phyloP scores from a whole-genome alignment of 116 monocot species.

The Iris pallida region DNA sequence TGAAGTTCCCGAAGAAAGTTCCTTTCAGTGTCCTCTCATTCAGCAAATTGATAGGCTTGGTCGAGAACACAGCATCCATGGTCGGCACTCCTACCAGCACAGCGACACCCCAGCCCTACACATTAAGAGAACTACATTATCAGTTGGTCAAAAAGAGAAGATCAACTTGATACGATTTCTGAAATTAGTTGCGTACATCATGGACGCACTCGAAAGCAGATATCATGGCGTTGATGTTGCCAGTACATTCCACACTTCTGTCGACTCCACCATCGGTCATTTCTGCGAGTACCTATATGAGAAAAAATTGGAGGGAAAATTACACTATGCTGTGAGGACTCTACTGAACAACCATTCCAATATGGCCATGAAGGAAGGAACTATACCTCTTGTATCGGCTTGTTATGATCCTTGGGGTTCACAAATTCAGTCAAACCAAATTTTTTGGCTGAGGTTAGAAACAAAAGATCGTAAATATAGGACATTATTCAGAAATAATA shows the following conservation, averaged over 20 bases:
- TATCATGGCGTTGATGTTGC: conserved; percentile 10
- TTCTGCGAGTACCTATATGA: conserved; percentile 1
- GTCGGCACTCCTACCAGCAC: conserved; percentile 49
- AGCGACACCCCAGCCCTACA: conserved; percentile 37
- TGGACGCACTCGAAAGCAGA: conserved; percentile 8
- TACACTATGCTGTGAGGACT: background rate
- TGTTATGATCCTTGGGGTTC: conserved; percentile 38
- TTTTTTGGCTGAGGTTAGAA: conserved; percentile 22
- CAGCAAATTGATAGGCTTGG: conserved; percentile 36
- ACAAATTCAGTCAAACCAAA: conserved; percentile 35
- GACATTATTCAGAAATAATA: background rate
- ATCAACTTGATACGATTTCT: background rate
- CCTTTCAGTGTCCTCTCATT: conserved; percentile 42
- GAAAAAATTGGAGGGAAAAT: background rate
- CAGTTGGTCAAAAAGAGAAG: background rate
- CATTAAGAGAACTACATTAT: background rate
- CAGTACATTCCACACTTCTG: conserved; percentile 8
- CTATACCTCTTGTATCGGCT: conserved; percentile 33
- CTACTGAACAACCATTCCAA: no score
- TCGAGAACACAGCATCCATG: conserved; percentile 31
- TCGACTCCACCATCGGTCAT: conserved; percentile 9
- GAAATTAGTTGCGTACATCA: conserved; percentile 4
- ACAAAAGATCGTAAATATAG: background rate
- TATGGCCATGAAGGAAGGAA: background rate
- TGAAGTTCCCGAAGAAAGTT: conserved; percentile 43